Base-by-base conservation (phyloP, 257 asterid genomes). In the Solanum stenotomum region DNA sequence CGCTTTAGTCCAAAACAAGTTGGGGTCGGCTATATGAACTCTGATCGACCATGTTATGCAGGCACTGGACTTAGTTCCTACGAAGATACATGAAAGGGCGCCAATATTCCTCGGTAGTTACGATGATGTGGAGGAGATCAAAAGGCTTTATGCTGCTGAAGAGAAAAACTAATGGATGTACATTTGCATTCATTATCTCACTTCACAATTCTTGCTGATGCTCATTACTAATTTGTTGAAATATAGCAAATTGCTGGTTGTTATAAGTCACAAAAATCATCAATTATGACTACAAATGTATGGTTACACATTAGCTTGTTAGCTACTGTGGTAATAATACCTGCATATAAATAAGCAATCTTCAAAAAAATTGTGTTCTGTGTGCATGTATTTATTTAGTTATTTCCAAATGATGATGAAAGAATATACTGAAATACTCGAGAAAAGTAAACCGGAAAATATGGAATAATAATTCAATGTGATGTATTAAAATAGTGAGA, bases 91-190 rank as follows among this genome's bases (percentile, higher is more conserved):
- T 77, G 99, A 97, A 49, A 94, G 99, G 4, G 95, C 99, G 1
- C 99, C 99, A 5, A 92, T 97, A 87, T 97, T 97, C 91, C 95
- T 97, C 1, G 99, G 99, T 29, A 96, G 99, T 93, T 95, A 90
- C 67, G 98, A 97, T 68, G 99, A 97, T 72, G 96, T 97, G 23
- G 99, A 97, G 93, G 99, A 94, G 92, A 93, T 97, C 94, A 97
- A 95, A 91, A 96, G 93, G 38, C 89, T 97, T 78, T 96, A 95
- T 37, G 96, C 98, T 25, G 94, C 92, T 87, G 96, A 96, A 90
- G 93, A 84, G 88, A 56, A 92, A 42, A 95, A 91, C 29, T 88
- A 75, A 91, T 90, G 61, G 88, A 87, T 56, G 85, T 40, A 40
- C 42, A 35, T 79, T 79, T 78, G 11, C 89, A 23, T 33, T 25